Evolutionary conservation across 208 protist species (phyloP).

Genomic region (Leishmania braziliensis): DNA sequence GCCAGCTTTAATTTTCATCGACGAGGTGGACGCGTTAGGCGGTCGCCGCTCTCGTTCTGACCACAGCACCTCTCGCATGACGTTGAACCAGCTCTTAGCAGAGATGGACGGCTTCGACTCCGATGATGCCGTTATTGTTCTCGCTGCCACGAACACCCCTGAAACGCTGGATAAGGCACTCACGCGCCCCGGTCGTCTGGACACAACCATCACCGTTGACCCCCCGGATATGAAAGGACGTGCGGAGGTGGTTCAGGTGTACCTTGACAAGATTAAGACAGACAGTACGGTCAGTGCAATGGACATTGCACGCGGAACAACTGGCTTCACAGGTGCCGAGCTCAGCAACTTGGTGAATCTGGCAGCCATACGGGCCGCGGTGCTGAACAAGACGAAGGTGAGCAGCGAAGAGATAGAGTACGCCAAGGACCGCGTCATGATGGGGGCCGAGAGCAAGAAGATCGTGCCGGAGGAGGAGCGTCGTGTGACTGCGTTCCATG

Average conservation of each 20-base stretch:
- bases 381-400: conserved; percentile 79
- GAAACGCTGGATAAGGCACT: conserved; percentile 95
- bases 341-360: conserved; percentile 94
- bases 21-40: conserved; percentile 98
- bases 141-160: conserved; percentile 98
- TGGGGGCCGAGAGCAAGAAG: conserved; percentile 88
- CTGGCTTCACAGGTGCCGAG: conserved; percentile 93
- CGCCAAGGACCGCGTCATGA: conserved; percentile 92
- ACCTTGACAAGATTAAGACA: conserved; percentile 84
- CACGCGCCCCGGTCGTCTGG: conserved; percentile 90
- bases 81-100: conserved; percentile 97
- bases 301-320: conserved; percentile 85
- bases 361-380: conserved; percentile 86
- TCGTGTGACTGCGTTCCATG: conserved; percentile 89
- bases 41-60: conserved; percentile 71
- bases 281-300: conserved; percentile 72
- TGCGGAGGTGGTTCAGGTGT: conserved; percentile 84
- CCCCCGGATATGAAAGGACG: conserved; percentile 92
- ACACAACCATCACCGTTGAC: conserved; percentile 88
- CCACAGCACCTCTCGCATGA: conserved; percentile 88
- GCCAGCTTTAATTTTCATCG: conserved; percentile 98
- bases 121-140: conserved; percentile 94
- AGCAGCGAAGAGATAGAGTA: conserved; percentile 90
- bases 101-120: conserved; percentile 97
- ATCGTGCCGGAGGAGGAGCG: conserved; percentile 87